Percentiles rank a stretch among this genome's conserved stretches.
Evolutionary conservation across 2,329 filamentous ascomycete genomes (phyloP).

Genomic region (Stagonosporopsis cucurbitacearum): DNA sequence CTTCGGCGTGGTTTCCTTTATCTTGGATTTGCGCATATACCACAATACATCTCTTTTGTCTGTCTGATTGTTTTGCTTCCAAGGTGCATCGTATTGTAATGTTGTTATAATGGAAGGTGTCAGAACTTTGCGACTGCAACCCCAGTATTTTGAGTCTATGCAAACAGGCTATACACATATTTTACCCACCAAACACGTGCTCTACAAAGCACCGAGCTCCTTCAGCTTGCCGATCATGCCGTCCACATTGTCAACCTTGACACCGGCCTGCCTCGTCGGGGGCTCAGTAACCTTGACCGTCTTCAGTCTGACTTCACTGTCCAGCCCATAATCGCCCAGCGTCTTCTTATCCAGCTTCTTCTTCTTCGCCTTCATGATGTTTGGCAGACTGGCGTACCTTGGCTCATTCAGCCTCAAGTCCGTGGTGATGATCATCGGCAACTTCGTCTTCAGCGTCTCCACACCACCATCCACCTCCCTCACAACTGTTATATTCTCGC

Average conservation of each 20-base stretch:
- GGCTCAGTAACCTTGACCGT: slow-evolving; percentile 91
- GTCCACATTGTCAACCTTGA: slow-evolving; percentile 97
- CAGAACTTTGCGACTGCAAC: background rate
- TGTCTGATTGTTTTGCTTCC: background rate
- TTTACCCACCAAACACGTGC: no score
- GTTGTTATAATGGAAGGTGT: background rate
- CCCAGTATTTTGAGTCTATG: slow-evolving; percentile 1
- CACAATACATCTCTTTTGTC: background rate
- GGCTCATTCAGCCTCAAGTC: slow-evolving; percentile 95
- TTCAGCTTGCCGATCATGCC: slow-evolving; percentile 94
- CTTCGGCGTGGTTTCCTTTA: background rate
- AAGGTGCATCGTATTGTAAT: background rate
- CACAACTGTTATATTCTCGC: slow-evolving; percentile 75
- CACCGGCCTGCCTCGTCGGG: slow-evolving; percentile 83
- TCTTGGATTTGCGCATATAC: background rate
- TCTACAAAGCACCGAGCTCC: slow-evolving; percentile 87
- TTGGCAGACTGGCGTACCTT: slow-evolving; percentile 90
- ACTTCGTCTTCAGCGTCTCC: slow-evolving; percentile 82
- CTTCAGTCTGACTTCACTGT: slow-evolving; percentile 79
- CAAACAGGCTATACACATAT: slow-evolving; percentile 5
- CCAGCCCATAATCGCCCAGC: slow-evolving; percentile 75
- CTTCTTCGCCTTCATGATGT: slow-evolving; percentile 99
- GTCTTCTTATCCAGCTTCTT: slow-evolving; percentile 96
- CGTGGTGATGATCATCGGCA: slow-evolving; percentile 94
- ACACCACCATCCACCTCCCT: slow-evolving; percentile 95